These are phyloP conservation scores for Boletus sp. DNA, from an alignment of 768 basidiomycete species.

Conservation along the genomic window DNA sequence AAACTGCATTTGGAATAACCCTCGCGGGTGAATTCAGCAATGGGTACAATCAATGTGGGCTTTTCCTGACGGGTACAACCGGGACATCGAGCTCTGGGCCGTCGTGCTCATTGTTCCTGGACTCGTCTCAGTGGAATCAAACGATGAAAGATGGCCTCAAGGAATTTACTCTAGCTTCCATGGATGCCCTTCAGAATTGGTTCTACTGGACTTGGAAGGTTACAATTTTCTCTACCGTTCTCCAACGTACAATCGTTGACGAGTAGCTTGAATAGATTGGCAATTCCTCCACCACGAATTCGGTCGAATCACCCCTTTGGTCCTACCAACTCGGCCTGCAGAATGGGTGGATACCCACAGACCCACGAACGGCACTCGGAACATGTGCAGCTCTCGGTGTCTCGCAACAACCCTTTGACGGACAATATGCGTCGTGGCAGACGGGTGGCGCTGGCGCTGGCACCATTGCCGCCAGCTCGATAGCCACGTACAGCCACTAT, in stretches of 20 bases:
- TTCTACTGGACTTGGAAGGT: slow-evolving; percentile 85
- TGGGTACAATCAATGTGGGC: slow-evolving; percentile 64
- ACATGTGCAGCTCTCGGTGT: slow-evolving; percentile 57
- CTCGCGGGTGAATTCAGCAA: slow-evolving; percentile 75
- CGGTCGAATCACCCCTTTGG: slow-evolving; percentile 58
- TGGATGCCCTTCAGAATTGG: slow-evolving; percentile 67
- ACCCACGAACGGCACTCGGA: slow-evolving; percentile 67
- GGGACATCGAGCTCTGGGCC: slow-evolving; percentile 25
- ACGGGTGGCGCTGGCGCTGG: slow-evolving; percentile 61
- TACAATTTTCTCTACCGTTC: background rate
- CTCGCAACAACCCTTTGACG: slow-evolving; percentile 42
- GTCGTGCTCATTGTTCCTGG: slow-evolving; percentile 42
- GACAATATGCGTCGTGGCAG: slow-evolving; percentile 58
- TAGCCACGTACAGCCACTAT: slow-evolving; percentile 45
- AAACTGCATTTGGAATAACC: slow-evolving; percentile 61
- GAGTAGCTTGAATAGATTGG: slow-evolving; percentile 44
- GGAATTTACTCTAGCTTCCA: slow-evolving; percentile 50
- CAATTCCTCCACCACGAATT: slow-evolving; percentile 48
- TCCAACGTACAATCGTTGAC: background rate
- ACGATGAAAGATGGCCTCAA: slow-evolving; percentile 50
- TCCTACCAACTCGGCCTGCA: slow-evolving; percentile 66
- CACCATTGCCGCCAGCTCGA: slow-evolving; percentile 41
- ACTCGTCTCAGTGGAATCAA: slow-evolving; percentile 52
- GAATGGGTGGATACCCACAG: slow-evolving; percentile 74
- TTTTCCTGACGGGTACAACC: slow-evolving; percentile 40